These are phyloP conservation scores for Wallacemonas sp. DNA, from an alignment of 208 protist genomes.

Conservation along the genomic window DNA sequence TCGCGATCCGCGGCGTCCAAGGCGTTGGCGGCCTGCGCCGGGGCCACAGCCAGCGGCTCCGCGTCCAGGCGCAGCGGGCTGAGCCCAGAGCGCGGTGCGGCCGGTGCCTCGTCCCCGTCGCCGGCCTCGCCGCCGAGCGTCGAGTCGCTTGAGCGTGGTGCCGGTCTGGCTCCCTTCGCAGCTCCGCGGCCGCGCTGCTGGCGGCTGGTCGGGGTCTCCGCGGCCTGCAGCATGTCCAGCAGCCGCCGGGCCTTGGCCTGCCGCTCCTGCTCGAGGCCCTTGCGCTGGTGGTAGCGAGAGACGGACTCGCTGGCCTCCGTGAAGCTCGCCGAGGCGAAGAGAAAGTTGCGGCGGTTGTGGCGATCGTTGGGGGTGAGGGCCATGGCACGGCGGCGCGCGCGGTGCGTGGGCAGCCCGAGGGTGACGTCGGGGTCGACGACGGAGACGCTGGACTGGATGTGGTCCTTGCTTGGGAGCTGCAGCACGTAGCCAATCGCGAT, in stretches of 20 bases:
- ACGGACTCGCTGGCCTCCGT: constrained; percentile 42
- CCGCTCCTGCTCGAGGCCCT: constrained; percentile 25
- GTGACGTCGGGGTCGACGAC: constrained; percentile 82
- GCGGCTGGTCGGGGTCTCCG: neutral
- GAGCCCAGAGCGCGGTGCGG: too few species aligned
- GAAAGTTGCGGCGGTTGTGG: constrained; percentile 73
- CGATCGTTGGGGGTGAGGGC: constrained; percentile 76
- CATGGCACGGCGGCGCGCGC: constrained; percentile 66
- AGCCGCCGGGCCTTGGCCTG: constrained; percentile 60
- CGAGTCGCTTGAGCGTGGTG: neutral
- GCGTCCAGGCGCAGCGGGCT: too few species aligned
- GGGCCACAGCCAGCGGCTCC: neutral
- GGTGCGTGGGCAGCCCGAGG: constrained; percentile 67
- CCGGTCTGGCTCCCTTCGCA: neutral
- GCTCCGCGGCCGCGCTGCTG: neutral
- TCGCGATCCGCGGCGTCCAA: neutral
- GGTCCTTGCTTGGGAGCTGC: constrained; percentile 69
- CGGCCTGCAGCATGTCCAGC: constrained; percentile 51
- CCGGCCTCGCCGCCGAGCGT: neutral
- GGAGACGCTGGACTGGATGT: constrained; percentile 80
- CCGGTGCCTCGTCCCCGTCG: neutral
- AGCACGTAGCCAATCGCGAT: constrained; percentile 75
- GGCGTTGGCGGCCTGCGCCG: neutral
- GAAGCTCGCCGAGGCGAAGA: constrained; percentile 71
- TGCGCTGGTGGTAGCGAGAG: constrained; percentile 30